phyloP scores from a whole-genome alignment of 2,329 filamentous ascomycete species.

The Fragosphaeria purpurea region DNA sequence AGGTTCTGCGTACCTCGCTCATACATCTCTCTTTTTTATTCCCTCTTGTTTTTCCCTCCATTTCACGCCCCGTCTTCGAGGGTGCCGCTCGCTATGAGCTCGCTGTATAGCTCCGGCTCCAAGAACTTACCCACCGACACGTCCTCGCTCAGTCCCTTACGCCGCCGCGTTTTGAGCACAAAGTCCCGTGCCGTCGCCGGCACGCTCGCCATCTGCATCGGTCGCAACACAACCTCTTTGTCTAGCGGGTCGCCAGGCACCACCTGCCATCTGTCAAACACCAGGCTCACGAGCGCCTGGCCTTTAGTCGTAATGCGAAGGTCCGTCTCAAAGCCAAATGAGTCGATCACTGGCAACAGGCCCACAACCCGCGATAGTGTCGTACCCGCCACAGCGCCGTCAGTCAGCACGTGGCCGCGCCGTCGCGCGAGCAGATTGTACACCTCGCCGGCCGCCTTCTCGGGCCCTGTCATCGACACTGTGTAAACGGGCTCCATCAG shows the following conservation, averaged over 20 bases:
- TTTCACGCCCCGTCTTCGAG: conserved; percentile 45
- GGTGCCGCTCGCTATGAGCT: conserved; percentile 78
- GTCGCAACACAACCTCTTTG: conserved; percentile 68
- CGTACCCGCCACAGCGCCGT: conserved; percentile 87
- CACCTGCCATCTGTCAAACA: conserved; percentile 93
- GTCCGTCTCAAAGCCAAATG: conserved; percentile 96
- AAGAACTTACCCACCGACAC: conserved; percentile 93
- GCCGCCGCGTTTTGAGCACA: conserved; percentile 84
- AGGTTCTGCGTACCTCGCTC: too few species aligned
- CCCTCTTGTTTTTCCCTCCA: not conserved
- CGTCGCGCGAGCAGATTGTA: conserved; percentile 87
- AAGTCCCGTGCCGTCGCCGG: conserved; percentile 92
- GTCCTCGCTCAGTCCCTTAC: conserved; percentile 92
- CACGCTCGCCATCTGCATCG: conserved; percentile 76
- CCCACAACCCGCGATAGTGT: conserved; percentile 88
- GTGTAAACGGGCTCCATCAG: conserved; percentile 96
- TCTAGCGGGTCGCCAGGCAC: conserved; percentile 94
- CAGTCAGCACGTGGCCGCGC: conserved; percentile 86
- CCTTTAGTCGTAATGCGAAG: conserved; percentile 92
- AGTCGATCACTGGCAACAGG: conserved; percentile 90
- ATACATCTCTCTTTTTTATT: too few species aligned
- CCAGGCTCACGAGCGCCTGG: conserved; percentile 77
- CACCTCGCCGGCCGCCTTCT: conserved; percentile 75
- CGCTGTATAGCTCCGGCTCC: conserved; percentile 86
- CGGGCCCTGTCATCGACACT: conserved; percentile 85